These are phyloP conservation scores for Chenopodium quinoa DNA, from an alignment of 148 eudicot species.

Conservation along the genomic window DNA sequence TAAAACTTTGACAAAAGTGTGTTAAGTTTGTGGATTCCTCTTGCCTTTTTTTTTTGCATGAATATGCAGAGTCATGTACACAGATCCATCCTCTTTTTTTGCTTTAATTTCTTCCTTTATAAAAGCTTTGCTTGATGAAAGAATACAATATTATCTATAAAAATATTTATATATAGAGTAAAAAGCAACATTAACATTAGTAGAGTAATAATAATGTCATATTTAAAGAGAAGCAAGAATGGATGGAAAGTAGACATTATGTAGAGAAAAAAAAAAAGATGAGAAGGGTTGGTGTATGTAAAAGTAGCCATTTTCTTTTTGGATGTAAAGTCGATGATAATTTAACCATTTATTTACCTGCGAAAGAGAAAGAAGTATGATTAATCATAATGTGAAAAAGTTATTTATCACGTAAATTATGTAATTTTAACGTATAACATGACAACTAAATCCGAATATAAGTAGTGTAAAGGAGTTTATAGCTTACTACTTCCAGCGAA, in stretches of 20 bases:
- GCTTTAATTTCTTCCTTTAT: conserved; percentile 25
- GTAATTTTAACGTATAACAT: too few relatives aligned
- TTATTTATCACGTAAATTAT: too few relatives aligned
- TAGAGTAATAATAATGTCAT: conserved; percentile 4
- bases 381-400: too few relatives aligned
- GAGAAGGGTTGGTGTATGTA: conserved; percentile 2
- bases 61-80: conserved; percentile 27
- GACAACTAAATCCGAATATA: not conserved
- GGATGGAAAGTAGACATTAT: conserved; percentile 26
- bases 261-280: conserved; percentile 2
- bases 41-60: conserved; percentile 15
- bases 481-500: conserved; percentile 44
- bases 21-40: conserved; percentile 24
- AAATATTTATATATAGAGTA: not conserved
- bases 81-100: conserved; percentile 23
- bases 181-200: conserved; percentile 15
- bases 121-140: conserved; percentile 29
- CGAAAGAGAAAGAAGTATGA: conserved; percentile 1
- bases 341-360: conserved; percentile 33
- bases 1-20: conserved; percentile 14
- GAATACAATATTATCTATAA: conserved; percentile 1
- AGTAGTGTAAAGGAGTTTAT: not conserved
- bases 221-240: not conserved
- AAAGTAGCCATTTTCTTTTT: conserved; percentile 15
- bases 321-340: conserved; percentile 16